These are phyloP conservation scores for Hortiboletus campestris DNA, from an alignment of 768 basidiomycete species.

Conservation along the genomic window DNA sequence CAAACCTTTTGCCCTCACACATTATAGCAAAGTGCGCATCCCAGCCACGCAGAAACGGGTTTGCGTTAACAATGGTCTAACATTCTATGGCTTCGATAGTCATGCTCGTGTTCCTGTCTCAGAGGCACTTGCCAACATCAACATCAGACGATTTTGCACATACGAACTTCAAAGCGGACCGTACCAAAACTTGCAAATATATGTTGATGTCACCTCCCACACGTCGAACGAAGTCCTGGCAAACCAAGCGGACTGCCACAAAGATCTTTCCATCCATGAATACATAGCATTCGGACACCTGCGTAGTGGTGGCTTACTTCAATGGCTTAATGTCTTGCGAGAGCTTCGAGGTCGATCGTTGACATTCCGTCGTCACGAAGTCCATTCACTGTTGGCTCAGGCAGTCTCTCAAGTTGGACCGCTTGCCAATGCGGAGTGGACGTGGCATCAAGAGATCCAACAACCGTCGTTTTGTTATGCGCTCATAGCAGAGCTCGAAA, in stretches of 20 bases:
- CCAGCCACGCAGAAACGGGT: constrained; percentile 15
- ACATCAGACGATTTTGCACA: constrained; percentile 29
- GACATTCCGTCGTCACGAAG: constrained; percentile 37
- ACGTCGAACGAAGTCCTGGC: constrained; percentile 43
- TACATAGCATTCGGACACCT: constrained; percentile 42
- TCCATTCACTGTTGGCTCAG: constrained; percentile 43
- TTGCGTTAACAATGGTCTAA: constrained; percentile 35
- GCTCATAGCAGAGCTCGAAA: constrained; percentile 38
- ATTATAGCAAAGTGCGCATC: constrained; percentile 15
- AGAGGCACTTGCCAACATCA: constrained; percentile 5
- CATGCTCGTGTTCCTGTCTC: constrained; percentile 12
- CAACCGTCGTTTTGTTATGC: constrained; percentile 34
- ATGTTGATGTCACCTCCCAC: constrained; percentile 36
- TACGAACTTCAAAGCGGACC: constrained; percentile 30
- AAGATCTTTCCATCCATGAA: constrained; percentile 42
- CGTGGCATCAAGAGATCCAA: constrained; percentile 42
- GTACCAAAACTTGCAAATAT: constrained; percentile 38
- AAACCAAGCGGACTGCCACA: constrained; percentile 41
- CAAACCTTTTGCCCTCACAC: constrained; percentile 15
- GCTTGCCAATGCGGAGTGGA: constrained; percentile 9
- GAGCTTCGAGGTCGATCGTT: constrained; percentile 40
- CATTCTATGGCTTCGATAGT: constrained; percentile 30
- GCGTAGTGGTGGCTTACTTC: constrained; percentile 42
- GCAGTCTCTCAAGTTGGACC: constrained; percentile 44
- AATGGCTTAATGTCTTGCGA: constrained; percentile 50